phyloP scores from a whole-genome alignment of 768 basidiomycete species.

The Leccinum variicolor region DNA sequence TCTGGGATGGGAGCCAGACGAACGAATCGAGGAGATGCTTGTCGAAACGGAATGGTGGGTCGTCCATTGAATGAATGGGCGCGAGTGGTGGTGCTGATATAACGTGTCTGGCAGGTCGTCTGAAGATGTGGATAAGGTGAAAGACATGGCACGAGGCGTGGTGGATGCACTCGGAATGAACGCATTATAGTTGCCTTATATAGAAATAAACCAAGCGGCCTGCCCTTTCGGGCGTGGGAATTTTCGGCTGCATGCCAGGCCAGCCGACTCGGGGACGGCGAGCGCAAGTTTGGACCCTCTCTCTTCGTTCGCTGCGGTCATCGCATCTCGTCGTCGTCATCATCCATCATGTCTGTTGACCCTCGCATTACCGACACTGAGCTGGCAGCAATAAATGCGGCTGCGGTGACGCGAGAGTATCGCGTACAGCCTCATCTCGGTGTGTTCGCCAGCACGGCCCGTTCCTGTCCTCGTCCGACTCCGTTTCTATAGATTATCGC shows the following conservation, averaged over 20 bases:
- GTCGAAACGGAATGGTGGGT: conserved; percentile 81
- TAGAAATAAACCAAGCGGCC: not conserved
- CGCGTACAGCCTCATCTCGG: conserved; percentile 87
- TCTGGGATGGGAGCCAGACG: conserved; percentile 59
- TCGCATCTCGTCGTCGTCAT: not conserved
- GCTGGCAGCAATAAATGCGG: conserved; percentile 78
- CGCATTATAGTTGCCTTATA: conserved; percentile 15
- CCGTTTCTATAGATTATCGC: conserved; percentile 69
- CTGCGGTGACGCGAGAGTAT: conserved; percentile 86
- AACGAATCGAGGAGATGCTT: conserved; percentile 58
- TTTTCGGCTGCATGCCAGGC: conserved; percentile 3
- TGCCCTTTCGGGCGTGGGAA: conserved; percentile 23
- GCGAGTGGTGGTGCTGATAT: conserved; percentile 21
- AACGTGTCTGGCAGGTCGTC: conserved; percentile 46
- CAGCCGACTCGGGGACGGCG: conserved; percentile 5
- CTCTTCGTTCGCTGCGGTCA: not conserved
- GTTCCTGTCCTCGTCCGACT: conserved; percentile 5
- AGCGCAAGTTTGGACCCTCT: conserved; percentile 7
- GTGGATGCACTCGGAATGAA: conserved; percentile 36
- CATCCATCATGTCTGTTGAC: conserved; percentile 36
- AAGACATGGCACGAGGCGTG: conserved; percentile 41
- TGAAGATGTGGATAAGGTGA: conserved; percentile 35
- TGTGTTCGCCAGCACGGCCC: conserved; percentile 30
- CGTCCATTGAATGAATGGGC: conserved; percentile 9
- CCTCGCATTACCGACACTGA: conserved; percentile 70